These are phyloP conservation scores for Dioscorea dumetorum DNA, from an alignment of 106 monocot genomes.

Conservation along the genomic window DNA sequence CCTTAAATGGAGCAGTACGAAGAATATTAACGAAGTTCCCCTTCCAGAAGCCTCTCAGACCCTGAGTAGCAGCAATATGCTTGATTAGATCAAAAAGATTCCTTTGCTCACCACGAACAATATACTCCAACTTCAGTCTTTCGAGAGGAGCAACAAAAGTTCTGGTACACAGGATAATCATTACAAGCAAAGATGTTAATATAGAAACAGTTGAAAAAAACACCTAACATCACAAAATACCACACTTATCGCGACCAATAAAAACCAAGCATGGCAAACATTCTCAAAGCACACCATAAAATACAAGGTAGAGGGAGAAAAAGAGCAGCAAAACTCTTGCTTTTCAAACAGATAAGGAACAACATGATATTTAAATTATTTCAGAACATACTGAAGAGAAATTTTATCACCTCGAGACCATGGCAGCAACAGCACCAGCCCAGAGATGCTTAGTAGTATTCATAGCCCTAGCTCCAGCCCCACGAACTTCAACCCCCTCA, in stretches of 20 bases:
- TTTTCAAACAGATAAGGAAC: no score
- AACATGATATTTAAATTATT: no score
- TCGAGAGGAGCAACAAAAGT: slow-evolving; percentile 97
- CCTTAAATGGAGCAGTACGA: slow-evolving; percentile 97
- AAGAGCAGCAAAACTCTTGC: no score
- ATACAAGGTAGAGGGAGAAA: no score
- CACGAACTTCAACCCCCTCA: slow-evolving; percentile 4
- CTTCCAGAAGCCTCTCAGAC: slow-evolving; percentile 94
- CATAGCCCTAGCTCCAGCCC: slow-evolving; percentile 44
- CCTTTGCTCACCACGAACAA: slow-evolving; percentile 73
- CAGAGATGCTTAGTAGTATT: slow-evolving; percentile 96
- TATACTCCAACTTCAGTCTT: slow-evolving; percentile 94
- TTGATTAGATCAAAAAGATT: slow-evolving; percentile 62
- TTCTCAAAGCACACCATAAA: no score
- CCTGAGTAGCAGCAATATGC: slow-evolving; percentile 64
- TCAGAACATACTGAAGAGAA: background rate
- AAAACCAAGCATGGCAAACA: no score
- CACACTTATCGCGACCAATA: no score
- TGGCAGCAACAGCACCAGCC: slow-evolving; percentile 88
- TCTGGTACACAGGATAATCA: slow-evolving; percentile 24
- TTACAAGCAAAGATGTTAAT: background rate
- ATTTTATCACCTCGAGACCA: slow-evolving; percentile 81
- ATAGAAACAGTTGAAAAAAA: background rate
- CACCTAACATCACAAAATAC: background rate
- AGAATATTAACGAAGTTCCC: slow-evolving; percentile 98